Conservation (phyloP, 2,329 filamentous ascomycete genomes). For the Fusarium sublunatum region DNA sequence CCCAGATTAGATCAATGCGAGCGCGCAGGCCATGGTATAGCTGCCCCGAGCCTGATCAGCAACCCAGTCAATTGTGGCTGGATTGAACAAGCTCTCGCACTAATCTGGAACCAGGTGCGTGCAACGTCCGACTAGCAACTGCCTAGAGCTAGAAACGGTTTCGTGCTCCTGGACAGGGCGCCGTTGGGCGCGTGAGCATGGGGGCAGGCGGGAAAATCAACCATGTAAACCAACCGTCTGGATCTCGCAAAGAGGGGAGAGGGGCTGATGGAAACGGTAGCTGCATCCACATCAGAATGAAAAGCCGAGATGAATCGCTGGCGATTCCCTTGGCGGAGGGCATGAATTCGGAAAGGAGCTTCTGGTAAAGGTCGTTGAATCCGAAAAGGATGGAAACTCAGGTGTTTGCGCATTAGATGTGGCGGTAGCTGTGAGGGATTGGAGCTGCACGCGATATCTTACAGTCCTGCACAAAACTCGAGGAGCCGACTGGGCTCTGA, state of each 20-base stretch:
- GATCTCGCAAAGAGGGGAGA: conserved; percentile 36
- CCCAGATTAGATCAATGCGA: conserved; percentile 42
- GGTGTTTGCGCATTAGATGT: conserved; percentile 21
- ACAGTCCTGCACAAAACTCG: conserved; percentile 27
- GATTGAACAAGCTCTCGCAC: conserved; percentile 35
- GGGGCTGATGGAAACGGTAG: conserved; percentile 34
- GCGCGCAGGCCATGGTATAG: conserved; percentile 43
- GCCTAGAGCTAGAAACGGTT: conserved; percentile 23
- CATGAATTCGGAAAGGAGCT: conserved; percentile 28
- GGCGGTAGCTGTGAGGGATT: conserved; percentile 15
- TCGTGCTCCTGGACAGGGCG: conserved; percentile 33
- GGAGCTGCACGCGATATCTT: conserved; percentile 14
- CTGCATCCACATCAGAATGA: conserved; percentile 32
- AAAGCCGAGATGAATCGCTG: conserved; percentile 42
- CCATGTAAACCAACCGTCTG: conserved; percentile 41
- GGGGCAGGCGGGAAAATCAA: conserved; percentile 37
- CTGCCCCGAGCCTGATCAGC: conserved; percentile 36
- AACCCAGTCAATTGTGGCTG: conserved; percentile 42
- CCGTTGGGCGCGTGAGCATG: conserved; percentile 30
- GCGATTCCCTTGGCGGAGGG: conserved; percentile 27
- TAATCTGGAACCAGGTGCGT: conserved; percentile 25
- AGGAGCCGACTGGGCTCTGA: conserved; percentile 21
- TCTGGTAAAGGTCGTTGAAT: conserved; percentile 33
- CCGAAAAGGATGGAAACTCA: conserved; percentile 28
- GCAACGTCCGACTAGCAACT: conserved; percentile 22